Evolutionary conservation across 768 basidiomycete species (phyloP).

Genomic region (Lenzites betulinus): DNA sequence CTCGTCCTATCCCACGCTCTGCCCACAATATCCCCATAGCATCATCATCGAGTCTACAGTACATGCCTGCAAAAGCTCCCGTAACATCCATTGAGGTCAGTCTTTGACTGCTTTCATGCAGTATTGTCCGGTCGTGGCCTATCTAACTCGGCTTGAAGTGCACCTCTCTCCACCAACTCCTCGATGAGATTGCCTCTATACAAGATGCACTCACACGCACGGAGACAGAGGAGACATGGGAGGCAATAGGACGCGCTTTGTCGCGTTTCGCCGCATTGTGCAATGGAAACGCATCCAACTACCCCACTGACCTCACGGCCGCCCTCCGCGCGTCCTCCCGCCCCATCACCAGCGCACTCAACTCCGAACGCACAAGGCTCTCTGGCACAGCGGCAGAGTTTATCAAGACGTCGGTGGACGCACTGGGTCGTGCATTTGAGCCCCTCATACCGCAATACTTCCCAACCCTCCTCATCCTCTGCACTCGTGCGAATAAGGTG

Average conservation of each 20-base stretch:
- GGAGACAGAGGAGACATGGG: slow-evolving; percentile 85
- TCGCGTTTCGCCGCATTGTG: slow-evolving; percentile 48
- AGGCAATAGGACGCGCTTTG: slow-evolving; percentile 57
- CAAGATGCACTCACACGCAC: slow-evolving; percentile 44
- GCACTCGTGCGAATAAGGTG: slow-evolving; percentile 78
- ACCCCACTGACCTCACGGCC: slow-evolving; percentile 51
- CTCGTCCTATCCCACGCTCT: not conserved
- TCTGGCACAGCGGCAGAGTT: slow-evolving; percentile 69
- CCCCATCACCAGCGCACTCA: slow-evolving; percentile 58
- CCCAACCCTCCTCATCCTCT: slow-evolving; percentile 66
- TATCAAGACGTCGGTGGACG: slow-evolving; percentile 52
- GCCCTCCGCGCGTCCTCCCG: slow-evolving; percentile 54
- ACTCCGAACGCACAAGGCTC: slow-evolving; percentile 73
- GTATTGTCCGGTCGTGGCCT: not conserved
- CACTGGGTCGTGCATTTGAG: slow-evolving; percentile 64
- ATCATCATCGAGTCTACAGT: not conserved
- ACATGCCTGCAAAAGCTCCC: slow-evolving; percentile 21
- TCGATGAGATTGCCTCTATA: slow-evolving; percentile 44
- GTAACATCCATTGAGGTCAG: slow-evolving; percentile 19
- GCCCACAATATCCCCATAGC: not conserved
- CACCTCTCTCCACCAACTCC: slow-evolving; percentile 32
- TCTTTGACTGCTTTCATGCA: not conserved
- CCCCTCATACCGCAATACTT: slow-evolving; percentile 66
- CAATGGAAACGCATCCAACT: slow-evolving; percentile 54
- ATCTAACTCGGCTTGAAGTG: slow-evolving; percentile 30